phyloP scores from a whole-genome alignment of 495 filamentous ascomycete genomes.

The Rhizodiscina lignyota region DNA sequence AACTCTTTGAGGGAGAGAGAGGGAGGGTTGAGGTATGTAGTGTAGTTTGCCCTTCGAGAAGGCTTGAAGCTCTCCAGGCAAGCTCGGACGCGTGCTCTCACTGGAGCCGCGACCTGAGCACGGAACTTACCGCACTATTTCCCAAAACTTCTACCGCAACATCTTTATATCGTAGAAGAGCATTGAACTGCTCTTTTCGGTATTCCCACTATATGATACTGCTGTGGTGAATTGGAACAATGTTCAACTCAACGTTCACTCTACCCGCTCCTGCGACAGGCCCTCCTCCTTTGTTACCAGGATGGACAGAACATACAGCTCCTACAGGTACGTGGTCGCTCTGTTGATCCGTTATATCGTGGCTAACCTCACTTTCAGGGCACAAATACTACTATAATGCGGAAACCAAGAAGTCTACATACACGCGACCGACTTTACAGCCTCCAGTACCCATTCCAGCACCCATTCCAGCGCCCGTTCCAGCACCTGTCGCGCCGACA shows the following conservation, averaged over 20 bases:
- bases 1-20: background rate
- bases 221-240: too few species aligned
- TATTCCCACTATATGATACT: too few species aligned
- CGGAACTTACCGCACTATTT: too few species aligned
- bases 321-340: conserved; percentile 56
- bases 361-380: conserved; percentile 25
- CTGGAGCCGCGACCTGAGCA: conserved; percentile 1
- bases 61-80: conserved; percentile 13
- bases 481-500: too few species aligned
- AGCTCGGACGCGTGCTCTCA: conserved; percentile 13
- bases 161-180: too few species aligned
- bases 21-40: background rate
- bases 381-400: conserved; percentile 82
- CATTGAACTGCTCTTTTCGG: too few species aligned
- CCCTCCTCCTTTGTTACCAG: too few species aligned
- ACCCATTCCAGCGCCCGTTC: background rate
- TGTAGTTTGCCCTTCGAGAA: conserved; percentile 4
- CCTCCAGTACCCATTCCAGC: conserved; percentile 7
- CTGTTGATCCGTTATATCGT: conserved; percentile 1
- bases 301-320: conserved; percentile 88
- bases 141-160: too few species aligned
- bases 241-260: too few species aligned
- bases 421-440: conserved; percentile 45
- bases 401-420: conserved; percentile 76
- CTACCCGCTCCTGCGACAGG: too few species aligned